A percentile compares a stretch with the other conserved stretches of the same genome.
These are phyloP conservation scores for Erysimum cheiranthoides DNA, from an alignment of 345 rosid species.

Conservation along the genomic window DNA sequence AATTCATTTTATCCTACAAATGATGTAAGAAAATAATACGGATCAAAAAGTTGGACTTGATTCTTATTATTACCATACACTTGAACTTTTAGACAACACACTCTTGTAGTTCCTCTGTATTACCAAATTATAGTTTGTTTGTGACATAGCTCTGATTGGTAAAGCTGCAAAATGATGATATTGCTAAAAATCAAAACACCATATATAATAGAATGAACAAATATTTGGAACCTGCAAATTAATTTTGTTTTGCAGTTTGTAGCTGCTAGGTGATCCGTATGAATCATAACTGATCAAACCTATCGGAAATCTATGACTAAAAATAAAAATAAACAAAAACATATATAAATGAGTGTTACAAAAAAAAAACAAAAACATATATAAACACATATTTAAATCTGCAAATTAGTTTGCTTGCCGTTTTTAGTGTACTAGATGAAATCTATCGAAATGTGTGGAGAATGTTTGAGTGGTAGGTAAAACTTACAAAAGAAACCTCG, in stretches of 20 bases:
- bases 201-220: not conserved
- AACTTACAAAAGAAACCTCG: conserved; percentile 36
- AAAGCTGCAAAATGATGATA: not conserved
- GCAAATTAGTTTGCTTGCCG: not conserved
- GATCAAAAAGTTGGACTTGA: no score
- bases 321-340: not conserved
- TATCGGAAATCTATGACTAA: not conserved
- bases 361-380: no score
- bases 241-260: not conserved
- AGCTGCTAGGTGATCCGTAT: not conserved
- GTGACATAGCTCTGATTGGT: not conserved
- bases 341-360: no score
- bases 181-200: not conserved
- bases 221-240: not conserved
- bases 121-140: not conserved
- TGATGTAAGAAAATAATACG: not conserved
- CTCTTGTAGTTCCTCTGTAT: not conserved
- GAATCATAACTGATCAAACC: not conserved
- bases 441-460: conserved; percentile 29
- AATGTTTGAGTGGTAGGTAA: conserved; percentile 38
- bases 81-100: not conserved
- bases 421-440: conserved; percentile 14
- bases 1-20: not conserved
- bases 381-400: not conserved
- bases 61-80: not conserved